phyloP scores from a whole-genome alignment of 108 stramenopile genomes.

The Nitzschia sp. region DNA sequence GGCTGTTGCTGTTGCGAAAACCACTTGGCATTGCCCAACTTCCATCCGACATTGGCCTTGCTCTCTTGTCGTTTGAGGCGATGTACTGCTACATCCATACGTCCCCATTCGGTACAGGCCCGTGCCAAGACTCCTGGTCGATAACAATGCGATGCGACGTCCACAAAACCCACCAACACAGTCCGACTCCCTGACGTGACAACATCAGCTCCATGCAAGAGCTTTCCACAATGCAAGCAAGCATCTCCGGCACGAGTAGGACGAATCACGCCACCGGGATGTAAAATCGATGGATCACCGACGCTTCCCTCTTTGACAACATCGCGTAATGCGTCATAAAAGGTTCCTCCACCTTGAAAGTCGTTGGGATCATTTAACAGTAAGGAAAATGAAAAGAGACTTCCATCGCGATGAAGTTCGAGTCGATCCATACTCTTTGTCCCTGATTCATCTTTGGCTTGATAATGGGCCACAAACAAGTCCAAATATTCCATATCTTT shows the following conservation, averaged over 20 bases:
- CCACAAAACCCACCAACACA: slow-evolving; percentile 75
- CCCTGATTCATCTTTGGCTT: slow-evolving; percentile 39
- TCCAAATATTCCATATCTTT: slow-evolving; percentile 65
- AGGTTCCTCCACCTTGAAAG: slow-evolving; percentile 76
- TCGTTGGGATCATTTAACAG: slow-evolving; percentile 54
- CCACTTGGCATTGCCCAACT: slow-evolving; percentile 46
- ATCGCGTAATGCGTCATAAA: slow-evolving; percentile 74
- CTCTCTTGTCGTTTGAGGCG: slow-evolving; percentile 34
- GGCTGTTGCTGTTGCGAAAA: slow-evolving; percentile 15
- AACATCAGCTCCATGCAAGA: slow-evolving; percentile 72
- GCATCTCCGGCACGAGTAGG: slow-evolving; percentile 57
- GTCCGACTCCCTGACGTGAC: slow-evolving; percentile 63
- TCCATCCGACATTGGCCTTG: slow-evolving; percentile 45
- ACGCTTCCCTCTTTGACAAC: slow-evolving; percentile 7
- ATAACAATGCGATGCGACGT: slow-evolving; percentile 54
- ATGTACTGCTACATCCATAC: slow-evolving; percentile 65
- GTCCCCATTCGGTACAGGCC: slow-evolving; percentile 68
- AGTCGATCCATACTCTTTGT: slow-evolving; percentile 69
- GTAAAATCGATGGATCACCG: slow-evolving; percentile 26
- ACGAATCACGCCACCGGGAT: slow-evolving; percentile 46
- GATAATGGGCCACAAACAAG: slow-evolving; percentile 76
- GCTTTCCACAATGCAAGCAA: slow-evolving; percentile 67
- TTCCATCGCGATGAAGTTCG: slow-evolving; percentile 75
- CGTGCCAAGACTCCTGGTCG: slow-evolving; percentile 46
- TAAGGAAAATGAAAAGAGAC: slow-evolving; percentile 66